Conservation (phyloP, 805 yeast species). For the Spathaspora passalidarum region DNA sequence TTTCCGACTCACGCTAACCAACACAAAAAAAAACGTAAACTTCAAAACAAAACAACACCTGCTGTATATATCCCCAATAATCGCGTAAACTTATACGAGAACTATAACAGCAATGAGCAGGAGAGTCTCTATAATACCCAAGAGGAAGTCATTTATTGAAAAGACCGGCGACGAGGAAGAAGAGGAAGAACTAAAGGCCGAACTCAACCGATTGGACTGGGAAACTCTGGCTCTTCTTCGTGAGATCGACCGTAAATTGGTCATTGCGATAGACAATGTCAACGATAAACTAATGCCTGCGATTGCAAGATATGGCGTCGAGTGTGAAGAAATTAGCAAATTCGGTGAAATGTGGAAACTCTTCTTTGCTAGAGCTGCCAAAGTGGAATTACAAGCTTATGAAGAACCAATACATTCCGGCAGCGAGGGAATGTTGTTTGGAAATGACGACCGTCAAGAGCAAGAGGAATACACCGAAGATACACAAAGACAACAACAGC, state of each 20-base stretch:
- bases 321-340: conserved; percentile 60
- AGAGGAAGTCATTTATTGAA: conserved; percentile 21
- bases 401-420: conserved; percentile 36
- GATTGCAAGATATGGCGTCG: conserved; percentile 55
- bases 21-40: too few relatives aligned
- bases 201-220: conserved; percentile 68
- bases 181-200: conserved; percentile 24
- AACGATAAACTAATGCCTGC: conserved; percentile 68
- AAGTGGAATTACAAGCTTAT: conserved; percentile 55
- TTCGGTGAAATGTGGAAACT: conserved; percentile 73
- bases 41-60: conserved; percentile 5
- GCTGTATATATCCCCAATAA: too few relatives aligned
- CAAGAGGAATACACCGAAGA: conserved; percentile 16
- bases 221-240: conserved; percentile 75
- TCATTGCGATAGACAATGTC: conserved; percentile 64
- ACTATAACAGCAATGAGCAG: conserved; percentile 1
- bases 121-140: conserved; percentile 33
- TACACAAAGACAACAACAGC: conserved; percentile 5
- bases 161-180: conserved; percentile 12
- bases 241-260: conserved; percentile 72
- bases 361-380: conserved; percentile 73
- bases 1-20: too few relatives aligned
- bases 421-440: conserved; percentile 10
- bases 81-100: too few relatives aligned
- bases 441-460: conserved; percentile 14